These are phyloP conservation scores for Emergomyces africanus DNA, from an alignment of 2,329 filamentous ascomycete genomes.

Conservation along the genomic window DNA sequence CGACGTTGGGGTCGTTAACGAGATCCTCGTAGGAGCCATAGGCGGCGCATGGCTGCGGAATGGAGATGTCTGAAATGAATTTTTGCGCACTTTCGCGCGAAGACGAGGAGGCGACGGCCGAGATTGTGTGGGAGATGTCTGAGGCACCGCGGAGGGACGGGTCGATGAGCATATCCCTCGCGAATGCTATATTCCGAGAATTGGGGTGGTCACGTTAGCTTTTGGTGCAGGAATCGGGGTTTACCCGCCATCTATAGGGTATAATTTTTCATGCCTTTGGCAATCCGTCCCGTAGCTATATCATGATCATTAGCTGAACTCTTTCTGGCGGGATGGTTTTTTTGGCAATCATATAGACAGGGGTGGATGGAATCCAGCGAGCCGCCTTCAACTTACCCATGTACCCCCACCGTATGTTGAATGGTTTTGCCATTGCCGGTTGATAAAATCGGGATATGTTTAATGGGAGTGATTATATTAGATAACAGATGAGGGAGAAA, in stretches of 20 bases:
- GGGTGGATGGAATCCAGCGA: background rate
- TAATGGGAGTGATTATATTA: background rate
- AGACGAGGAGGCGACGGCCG: slow-evolving; percentile 67
- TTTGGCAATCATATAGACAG: background rate
- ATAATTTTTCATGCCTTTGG: slow-evolving; percentile 24
- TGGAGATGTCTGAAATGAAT: slow-evolving; percentile 59
- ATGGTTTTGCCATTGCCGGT: slow-evolving; percentile 17
- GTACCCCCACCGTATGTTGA: slow-evolving; percentile 32
- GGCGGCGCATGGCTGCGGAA: slow-evolving; percentile 53
- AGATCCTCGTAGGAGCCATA: slow-evolving; percentile 77
- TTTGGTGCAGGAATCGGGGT: background rate
- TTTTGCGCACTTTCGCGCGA: slow-evolving; percentile 55
- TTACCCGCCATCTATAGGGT: too few species aligned
- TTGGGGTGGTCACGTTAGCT: background rate
- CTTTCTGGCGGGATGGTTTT: background rate
- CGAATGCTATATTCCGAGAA: slow-evolving; percentile 38
- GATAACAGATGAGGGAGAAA: background rate
- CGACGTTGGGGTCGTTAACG: slow-evolving; percentile 62
- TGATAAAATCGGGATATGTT: slow-evolving; percentile 1
- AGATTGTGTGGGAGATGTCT: slow-evolving; percentile 64
- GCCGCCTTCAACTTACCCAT: slow-evolving; percentile 22
- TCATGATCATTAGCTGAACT: background rate
- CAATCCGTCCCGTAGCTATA: slow-evolving; percentile 34
- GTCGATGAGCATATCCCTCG: slow-evolving; percentile 65
- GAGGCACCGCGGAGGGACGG: slow-evolving; percentile 54